Percentiles rank a stretch among this genome's conserved stretches.
phyloP scores from a whole-genome alignment of 2,329 filamentous ascomycete species.

The Knoxdaviesia proteae region DNA sequence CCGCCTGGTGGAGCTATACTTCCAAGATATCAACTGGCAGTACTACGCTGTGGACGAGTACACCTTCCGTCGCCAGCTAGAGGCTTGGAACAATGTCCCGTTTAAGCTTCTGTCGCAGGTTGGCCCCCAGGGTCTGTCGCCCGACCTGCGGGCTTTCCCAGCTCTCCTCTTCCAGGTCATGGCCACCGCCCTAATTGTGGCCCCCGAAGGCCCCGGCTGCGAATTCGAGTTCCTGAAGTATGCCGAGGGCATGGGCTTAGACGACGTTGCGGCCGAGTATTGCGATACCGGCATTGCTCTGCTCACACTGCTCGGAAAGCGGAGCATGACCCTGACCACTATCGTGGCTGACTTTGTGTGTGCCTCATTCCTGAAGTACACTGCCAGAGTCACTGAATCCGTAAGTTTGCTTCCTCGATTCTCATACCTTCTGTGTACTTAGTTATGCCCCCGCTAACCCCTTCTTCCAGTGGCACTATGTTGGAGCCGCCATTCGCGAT shows the following conservation, averaged over 20 bases:
- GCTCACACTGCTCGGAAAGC: constrained; percentile 32
- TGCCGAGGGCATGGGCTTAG: constrained; percentile 35
- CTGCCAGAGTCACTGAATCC: constrained; percentile 35
- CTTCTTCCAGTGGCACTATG: constrained; percentile 26
- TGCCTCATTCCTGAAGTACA: constrained; percentile 35
- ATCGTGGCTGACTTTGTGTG: constrained; percentile 37
- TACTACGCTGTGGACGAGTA: constrained; percentile 34
- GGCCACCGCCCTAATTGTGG: constrained; percentile 30
- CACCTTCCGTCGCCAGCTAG: constrained; percentile 27
- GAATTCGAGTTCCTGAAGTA: constrained; percentile 37
- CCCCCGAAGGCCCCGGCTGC: constrained; percentile 24
- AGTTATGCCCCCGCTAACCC: background rate
- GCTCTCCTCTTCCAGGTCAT: constrained; percentile 38
- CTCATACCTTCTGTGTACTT: background rate
- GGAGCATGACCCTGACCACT: constrained; percentile 31
- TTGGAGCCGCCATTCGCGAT: constrained; percentile 36
- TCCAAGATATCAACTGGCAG: constrained; percentile 36
- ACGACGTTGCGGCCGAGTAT: constrained; percentile 38
- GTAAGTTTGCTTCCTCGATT: constrained; percentile 12
- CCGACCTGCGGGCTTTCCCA: constrained; percentile 34
- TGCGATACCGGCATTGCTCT: constrained; percentile 35
- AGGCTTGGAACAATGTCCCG: constrained; percentile 32
- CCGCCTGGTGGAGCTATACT: constrained; percentile 30
- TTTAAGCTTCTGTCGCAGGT: constrained; percentile 26
- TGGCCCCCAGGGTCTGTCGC: constrained; percentile 27